Evolutionary conservation across 805 yeast genomes (phyloP).

Genomic region (Starmerella bombi): DNA sequence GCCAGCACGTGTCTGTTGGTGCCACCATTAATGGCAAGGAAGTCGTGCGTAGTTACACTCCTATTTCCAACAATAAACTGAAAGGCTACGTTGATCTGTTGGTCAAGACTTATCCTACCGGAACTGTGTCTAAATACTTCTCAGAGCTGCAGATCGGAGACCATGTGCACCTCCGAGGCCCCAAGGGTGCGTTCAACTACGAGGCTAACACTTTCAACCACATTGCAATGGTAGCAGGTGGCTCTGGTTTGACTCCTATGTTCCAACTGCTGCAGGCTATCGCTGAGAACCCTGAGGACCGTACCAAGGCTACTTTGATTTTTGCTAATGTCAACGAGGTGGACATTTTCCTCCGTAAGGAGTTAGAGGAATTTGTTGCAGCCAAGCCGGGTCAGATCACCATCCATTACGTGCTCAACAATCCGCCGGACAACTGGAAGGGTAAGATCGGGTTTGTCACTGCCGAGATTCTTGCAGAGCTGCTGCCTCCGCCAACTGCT

Average conservation of each 20-base stretch:
- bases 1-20: constrained; percentile 78
- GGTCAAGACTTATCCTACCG: constrained; percentile 71
- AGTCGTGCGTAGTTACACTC: constrained; percentile 77
- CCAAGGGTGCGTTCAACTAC: constrained; percentile 79
- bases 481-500: constrained; percentile 47
- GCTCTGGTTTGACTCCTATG: constrained; percentile 90
- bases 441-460: constrained; percentile 75
- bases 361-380: constrained; percentile 53
- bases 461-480: constrained; percentile 48
- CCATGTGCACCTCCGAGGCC: constrained; percentile 52
- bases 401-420: constrained; percentile 63
- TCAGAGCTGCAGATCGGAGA: constrained; percentile 69
- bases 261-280: constrained; percentile 76
- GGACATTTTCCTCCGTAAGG: constrained; percentile 70
- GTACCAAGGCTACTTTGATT: constrained; percentile 57
- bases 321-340: constrained; percentile 72
- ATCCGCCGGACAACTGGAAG: constrained; percentile 55
- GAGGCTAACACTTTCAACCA: constrained; percentile 60
- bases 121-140: constrained; percentile 67
- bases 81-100: constrained; percentile 74
- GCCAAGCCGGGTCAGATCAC: constrained; percentile 34
- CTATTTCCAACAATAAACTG: constrained; percentile 57
- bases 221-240: constrained; percentile 90
- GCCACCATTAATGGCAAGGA: constrained; percentile 70
- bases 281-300: constrained; percentile 60